A percentile compares a stretch with the other conserved stretches of the same genome.
These are phyloP conservation scores for Datura wrightii DNA, from an alignment of 257 asterid genomes.

Conservation along the genomic window DNA sequence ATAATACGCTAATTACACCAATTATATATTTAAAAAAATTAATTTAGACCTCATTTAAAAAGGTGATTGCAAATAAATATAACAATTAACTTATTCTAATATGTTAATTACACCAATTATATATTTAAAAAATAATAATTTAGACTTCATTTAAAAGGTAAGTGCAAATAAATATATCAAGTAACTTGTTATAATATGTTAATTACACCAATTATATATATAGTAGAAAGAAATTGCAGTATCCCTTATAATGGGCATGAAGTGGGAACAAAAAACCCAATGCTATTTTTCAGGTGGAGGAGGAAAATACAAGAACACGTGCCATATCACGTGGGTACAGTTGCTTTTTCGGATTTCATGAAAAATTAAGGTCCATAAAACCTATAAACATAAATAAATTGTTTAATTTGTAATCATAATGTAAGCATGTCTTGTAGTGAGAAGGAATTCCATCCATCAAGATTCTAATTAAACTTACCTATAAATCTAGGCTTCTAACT, in stretches of 20 bases:
- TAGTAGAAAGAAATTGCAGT: not conserved
- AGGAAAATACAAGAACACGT: not conserved
- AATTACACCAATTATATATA: too few relatives aligned
- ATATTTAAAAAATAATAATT: too few relatives aligned
- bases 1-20: not conserved
- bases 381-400: not conserved
- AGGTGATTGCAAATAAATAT: too few relatives aligned
- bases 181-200: too few relatives aligned
- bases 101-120: too few relatives aligned
- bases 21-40: too few relatives aligned
- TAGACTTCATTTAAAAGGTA: too few relatives aligned
- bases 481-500: constrained; percentile 42
- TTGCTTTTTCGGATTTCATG: not conserved
- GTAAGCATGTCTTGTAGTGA: constrained; percentile 51
- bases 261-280: not conserved
- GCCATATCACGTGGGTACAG: not conserved
- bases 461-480: constrained; percentile 54
- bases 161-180: too few relatives aligned
- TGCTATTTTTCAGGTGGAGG: not conserved
- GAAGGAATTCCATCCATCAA: constrained; percentile 54
- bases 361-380: not conserved
- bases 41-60: too few relatives aligned
- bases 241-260: not conserved
- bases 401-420: constrained; percentile 24
- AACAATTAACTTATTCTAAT: too few relatives aligned